Conservation (phyloP, 768 basidiomycete species). For the Boletus sp. region DNA sequence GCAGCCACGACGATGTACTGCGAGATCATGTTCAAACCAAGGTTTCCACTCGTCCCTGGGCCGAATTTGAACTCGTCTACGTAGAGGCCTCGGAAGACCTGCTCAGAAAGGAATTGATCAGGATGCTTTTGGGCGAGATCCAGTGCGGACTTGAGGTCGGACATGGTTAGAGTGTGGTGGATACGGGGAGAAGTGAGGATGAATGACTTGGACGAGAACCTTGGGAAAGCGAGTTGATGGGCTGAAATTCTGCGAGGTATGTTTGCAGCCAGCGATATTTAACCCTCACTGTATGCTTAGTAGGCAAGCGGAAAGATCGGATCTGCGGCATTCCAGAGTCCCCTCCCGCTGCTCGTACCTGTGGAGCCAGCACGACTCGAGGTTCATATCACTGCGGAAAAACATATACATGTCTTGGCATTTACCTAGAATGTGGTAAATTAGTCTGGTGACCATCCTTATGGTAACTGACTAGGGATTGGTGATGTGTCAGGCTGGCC, state of each 20-base stretch:
- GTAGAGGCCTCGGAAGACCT: not conserved
- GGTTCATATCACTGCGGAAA: not conserved
- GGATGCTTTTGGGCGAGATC: not conserved
- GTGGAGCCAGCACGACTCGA: not conserved
- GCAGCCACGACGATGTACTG: not conserved
- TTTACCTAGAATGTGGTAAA: not conserved
- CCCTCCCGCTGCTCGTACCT: not conserved
- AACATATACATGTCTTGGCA: too few species aligned
- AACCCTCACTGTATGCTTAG: not conserved
- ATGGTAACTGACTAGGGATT: too few species aligned
- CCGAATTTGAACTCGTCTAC: conserved; percentile 7
- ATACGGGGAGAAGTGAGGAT: not conserved
- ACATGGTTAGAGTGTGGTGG: not conserved
- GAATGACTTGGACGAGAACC: not conserved
- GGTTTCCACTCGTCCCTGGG: not conserved
- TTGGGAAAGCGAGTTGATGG: not conserved
- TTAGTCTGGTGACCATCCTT: not conserved
- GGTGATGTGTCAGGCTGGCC: too few species aligned
- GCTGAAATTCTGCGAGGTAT: not conserved
- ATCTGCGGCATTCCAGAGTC: not conserved
- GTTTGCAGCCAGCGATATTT: not conserved
- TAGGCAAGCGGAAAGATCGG: not conserved
- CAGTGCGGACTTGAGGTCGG: not conserved
- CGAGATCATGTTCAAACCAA: conserved; percentile 8
- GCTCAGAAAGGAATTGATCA: not conserved